phyloP scores from a whole-genome alignment of 1,284 basidiomycete genomes.

The Coniferiporia weirii region DNA sequence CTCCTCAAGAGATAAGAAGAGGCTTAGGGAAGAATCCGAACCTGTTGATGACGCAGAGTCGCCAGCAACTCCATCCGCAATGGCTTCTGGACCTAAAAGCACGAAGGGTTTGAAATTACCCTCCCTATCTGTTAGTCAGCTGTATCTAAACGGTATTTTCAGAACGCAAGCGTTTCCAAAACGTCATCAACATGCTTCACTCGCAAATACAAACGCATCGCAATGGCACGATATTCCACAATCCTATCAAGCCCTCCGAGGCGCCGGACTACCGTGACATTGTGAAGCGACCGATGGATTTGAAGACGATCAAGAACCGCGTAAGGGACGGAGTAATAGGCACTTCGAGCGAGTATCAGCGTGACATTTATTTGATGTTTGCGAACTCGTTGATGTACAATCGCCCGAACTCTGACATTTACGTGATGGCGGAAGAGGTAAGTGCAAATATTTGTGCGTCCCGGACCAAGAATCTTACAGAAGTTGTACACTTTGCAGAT shows the following conservation, averaged over 20 bases:
- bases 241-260: slow-evolving; percentile 82
- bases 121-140: slow-evolving; percentile 18
- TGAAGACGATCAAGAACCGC: slow-evolving; percentile 81
- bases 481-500: slow-evolving; percentile 48
- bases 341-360: slow-evolving; percentile 80
- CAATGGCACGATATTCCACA: slow-evolving; percentile 85
- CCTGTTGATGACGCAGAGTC: slow-evolving; percentile 60
- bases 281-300: slow-evolving; percentile 87
- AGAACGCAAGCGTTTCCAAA: slow-evolving; percentile 71
- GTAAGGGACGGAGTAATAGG: slow-evolving; percentile 80
- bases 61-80: slow-evolving; percentile 24
- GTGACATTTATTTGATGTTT: slow-evolving; percentile 90
- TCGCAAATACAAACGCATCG: slow-evolving; percentile 79
- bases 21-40: slow-evolving; percentile 62
- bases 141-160: slow-evolving; percentile 39
- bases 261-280: slow-evolving; percentile 89
- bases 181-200: slow-evolving; percentile 74
- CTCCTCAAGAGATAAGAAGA: slow-evolving; percentile 54
- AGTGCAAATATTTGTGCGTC: slow-evolving; percentile 25
- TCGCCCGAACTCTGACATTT: slow-evolving; percentile 74
- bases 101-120: slow-evolving; percentile 24
- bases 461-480: neutral
- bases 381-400: slow-evolving; percentile 98
- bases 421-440: slow-evolving; percentile 86
- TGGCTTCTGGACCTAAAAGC: slow-evolving; percentile 8